A percentile compares a stretch with the other conserved stretches of the same genome.
Evolutionary conservation across 1,139 yeast genomes (phyloP).

Genomic region (Candida neerlandica): DNA sequence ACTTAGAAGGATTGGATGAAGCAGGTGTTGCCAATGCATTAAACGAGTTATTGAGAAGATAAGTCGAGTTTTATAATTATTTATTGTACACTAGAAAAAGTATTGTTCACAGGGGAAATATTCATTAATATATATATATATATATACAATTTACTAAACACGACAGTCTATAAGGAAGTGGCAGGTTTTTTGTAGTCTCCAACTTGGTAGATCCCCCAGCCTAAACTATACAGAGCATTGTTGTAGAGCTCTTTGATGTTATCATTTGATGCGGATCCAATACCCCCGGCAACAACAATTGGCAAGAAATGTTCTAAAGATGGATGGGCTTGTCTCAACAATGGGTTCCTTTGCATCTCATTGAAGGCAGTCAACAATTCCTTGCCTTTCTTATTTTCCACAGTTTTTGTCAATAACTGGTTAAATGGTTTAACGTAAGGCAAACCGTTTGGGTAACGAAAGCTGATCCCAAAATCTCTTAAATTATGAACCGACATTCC

Average conservation of each 20-base stretch:
- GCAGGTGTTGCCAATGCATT: slow-evolving; percentile 41
- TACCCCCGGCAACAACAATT: slow-evolving; percentile 66
- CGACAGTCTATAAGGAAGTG: background rate
- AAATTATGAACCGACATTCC: slow-evolving; percentile 84
- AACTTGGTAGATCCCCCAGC: slow-evolving; percentile 69
- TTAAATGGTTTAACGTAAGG: slow-evolving; percentile 59
- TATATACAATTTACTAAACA: background rate
- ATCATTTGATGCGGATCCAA: slow-evolving; percentile 38
- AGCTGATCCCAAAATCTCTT: slow-evolving; percentile 45
- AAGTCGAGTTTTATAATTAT: slow-evolving; percentile 3
- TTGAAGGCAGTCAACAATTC: slow-evolving; percentile 18
- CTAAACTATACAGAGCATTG: slow-evolving; percentile 49
- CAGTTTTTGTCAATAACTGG: slow-evolving; percentile 37
- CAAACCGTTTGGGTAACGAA: slow-evolving; percentile 25
- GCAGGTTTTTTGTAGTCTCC: slow-evolving; percentile 17
- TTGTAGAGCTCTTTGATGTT: slow-evolving; percentile 49
- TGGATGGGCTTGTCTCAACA: slow-evolving; percentile 65
- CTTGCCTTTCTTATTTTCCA: slow-evolving; percentile 19
- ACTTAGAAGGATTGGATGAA: slow-evolving; percentile 50
- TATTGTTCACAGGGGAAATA: background rate
- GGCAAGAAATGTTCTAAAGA: slow-evolving; percentile 76
- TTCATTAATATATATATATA: background rate
- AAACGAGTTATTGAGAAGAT: slow-evolving; percentile 38
- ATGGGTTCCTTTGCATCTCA: slow-evolving; percentile 20
- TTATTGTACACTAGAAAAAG: too few species aligned